These are phyloP conservation scores for Cystofilobasidium ferigula DNA, from an alignment of 768 basidiomycete genomes.

Conservation along the genomic window DNA sequence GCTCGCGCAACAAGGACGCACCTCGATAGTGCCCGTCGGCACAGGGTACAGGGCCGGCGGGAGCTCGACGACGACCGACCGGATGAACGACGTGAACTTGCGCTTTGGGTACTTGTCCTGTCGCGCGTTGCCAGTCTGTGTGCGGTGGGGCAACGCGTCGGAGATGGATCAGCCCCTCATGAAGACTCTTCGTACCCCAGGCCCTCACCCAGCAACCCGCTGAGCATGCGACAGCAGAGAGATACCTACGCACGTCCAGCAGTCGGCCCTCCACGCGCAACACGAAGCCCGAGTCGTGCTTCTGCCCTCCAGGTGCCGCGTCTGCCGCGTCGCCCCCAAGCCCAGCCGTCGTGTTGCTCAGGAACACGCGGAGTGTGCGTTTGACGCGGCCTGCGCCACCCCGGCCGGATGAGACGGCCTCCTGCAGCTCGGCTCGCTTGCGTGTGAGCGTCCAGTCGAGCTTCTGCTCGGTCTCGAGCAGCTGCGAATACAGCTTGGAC, in stretches of 20 bases:
- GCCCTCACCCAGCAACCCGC: background rate
- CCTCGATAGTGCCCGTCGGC: slow-evolving; percentile 77
- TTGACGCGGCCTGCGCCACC: slow-evolving; percentile 48
- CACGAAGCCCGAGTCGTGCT: background rate
- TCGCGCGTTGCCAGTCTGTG: slow-evolving; percentile 35
- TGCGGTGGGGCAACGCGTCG: too few relatives aligned
- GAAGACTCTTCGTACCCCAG: too few relatives aligned
- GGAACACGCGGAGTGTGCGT: slow-evolving; percentile 69
- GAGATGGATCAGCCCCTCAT: too few relatives aligned
- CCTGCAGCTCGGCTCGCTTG: slow-evolving; percentile 81
- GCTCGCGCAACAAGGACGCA: slow-evolving; percentile 36
- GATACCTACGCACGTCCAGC: slow-evolving; percentile 42
- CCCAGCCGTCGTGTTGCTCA: slow-evolving; percentile 71
- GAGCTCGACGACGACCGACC: slow-evolving; percentile 72
- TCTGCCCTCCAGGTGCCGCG: background rate
- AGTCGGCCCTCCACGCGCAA: slow-evolving; percentile 63
- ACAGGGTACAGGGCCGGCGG: slow-evolving; percentile 34
- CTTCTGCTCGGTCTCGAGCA: slow-evolving; percentile 78
- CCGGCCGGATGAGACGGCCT: slow-evolving; percentile 47
- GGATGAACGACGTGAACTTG: slow-evolving; percentile 77
- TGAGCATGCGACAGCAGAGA: background rate
- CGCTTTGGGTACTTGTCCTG: slow-evolving; percentile 42
- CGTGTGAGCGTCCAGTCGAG: slow-evolving; percentile 91
- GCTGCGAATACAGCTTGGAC: slow-evolving; percentile 60
- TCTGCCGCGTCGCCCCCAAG: slow-evolving; percentile 37